Evolutionary conservation across 2,329 filamentous ascomycete genomes (phyloP).

Genomic region (Myriangium duriaei): DNA sequence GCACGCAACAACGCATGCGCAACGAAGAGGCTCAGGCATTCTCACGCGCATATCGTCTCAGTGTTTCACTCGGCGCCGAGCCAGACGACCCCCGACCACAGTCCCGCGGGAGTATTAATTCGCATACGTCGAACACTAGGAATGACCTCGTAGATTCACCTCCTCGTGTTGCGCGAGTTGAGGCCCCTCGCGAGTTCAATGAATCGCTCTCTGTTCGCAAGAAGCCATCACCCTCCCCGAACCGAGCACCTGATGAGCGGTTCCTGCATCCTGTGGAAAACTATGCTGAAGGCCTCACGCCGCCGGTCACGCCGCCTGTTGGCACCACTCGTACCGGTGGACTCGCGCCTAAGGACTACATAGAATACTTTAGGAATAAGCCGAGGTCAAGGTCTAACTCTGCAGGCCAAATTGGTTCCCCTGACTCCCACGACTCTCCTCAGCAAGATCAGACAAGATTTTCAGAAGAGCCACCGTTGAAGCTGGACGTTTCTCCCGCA

Average conservation of each 20-base stretch:
- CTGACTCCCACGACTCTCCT: constrained; percentile 5
- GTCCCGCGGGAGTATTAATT: constrained; percentile 2
- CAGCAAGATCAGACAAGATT: background rate
- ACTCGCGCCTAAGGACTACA: constrained; percentile 8
- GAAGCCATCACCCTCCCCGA: constrained; percentile 1
- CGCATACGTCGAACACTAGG: background rate
- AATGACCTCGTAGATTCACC: background rate
- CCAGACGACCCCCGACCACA: constrained; percentile 1
- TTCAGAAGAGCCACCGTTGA: background rate
- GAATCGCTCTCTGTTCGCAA: constrained; percentile 1
- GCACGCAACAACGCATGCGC: constrained; percentile 38
- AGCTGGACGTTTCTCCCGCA: background rate
- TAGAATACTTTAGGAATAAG: constrained; percentile 7
- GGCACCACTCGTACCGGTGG: background rate
- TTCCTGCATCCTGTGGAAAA: constrained; percentile 6
- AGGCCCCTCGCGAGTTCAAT: background rate
- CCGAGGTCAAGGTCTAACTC: constrained; percentile 7
- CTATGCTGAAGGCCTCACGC: constrained; percentile 4
- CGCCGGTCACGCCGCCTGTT: constrained; percentile 3
- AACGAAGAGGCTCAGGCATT: constrained; percentile 39
- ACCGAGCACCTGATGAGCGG: constrained; percentile 2
- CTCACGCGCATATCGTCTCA: constrained; percentile 26
- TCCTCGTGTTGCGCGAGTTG: background rate
- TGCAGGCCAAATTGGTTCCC: background rate
- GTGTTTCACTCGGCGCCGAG: constrained; percentile 1